Conservation (phyloP, 2,329 filamentous ascomycete species). For the Alternaria arbusti region DNA sequence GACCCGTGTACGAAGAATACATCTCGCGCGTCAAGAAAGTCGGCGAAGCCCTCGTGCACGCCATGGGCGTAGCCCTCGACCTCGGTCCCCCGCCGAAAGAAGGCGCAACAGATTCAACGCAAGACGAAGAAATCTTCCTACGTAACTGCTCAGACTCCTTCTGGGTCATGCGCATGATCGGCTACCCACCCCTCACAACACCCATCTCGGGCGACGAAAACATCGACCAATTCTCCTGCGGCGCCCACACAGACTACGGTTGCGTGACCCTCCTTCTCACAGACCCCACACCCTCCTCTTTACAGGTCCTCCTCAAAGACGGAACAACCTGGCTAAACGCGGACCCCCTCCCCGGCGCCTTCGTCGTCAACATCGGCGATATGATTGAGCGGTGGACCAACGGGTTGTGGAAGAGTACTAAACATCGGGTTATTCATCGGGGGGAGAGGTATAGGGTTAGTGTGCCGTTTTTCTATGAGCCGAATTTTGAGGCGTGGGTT, state of each 20-base stretch:
- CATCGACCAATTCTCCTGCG: constrained; percentile 47
- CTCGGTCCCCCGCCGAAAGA: constrained; percentile 18
- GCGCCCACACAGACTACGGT: constrained; percentile 55
- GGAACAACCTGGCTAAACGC: constrained; percentile 54
- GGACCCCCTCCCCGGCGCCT: constrained; percentile 52
- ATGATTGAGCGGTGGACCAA: constrained; percentile 57
- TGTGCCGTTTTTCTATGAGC: constrained; percentile 60
- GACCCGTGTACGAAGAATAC: constrained; percentile 41
- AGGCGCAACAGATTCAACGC: not conserved
- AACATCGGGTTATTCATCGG: constrained; percentile 55
- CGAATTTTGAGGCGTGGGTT: constrained; percentile 51
- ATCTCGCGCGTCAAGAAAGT: constrained; percentile 37
- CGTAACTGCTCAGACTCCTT: constrained; percentile 42
- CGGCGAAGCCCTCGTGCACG: constrained; percentile 43
- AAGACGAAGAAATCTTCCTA: constrained; percentile 44
- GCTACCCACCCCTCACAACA: constrained; percentile 43
- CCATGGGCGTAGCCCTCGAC: constrained; percentile 48
- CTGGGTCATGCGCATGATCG: constrained; percentile 52
- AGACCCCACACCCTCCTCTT: constrained; percentile 51
- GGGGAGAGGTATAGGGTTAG: constrained; percentile 49
- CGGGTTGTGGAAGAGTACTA: constrained; percentile 52
- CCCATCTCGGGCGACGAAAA: constrained; percentile 6
- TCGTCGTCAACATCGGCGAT: constrained; percentile 59
- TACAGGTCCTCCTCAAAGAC: constrained; percentile 53
- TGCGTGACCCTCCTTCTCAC: constrained; percentile 56